Evolutionary conservation across 2,329 filamentous ascomycete species (phyloP).

Genomic region (Fusarium secorum): DNA sequence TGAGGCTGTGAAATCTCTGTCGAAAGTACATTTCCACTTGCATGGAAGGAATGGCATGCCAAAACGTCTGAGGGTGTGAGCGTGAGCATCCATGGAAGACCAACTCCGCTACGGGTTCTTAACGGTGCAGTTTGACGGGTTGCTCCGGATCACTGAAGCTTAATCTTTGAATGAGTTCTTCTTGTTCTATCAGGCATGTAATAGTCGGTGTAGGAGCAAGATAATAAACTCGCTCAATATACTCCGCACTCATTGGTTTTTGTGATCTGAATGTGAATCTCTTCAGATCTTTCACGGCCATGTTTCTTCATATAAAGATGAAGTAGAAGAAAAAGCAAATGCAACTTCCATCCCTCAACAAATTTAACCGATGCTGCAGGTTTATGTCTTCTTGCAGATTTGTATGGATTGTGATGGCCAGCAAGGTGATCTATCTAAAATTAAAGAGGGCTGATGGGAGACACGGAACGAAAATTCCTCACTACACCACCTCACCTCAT

Average conservation of each 20-base stretch:
- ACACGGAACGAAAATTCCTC: not conserved
- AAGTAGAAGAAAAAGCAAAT: not conserved
- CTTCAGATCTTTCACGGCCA: not conserved
- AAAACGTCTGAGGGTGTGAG: slow-evolving; percentile 19
- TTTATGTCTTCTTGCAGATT: not conserved
- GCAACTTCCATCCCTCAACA: not conserved
- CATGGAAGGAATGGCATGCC: slow-evolving; percentile 20
- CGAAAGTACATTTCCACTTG: slow-evolving; percentile 33
- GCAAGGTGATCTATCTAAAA: not conserved
- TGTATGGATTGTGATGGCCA: not conserved
- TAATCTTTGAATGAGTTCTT: not conserved
- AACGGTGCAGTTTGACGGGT: slow-evolving; percentile 21
- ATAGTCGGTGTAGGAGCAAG: not conserved
- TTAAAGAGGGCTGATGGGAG: not conserved
- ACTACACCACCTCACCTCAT: not conserved
- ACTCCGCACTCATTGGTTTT: not conserved
- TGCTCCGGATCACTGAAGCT: slow-evolving; percentile 10
- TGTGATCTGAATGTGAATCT: not conserved
- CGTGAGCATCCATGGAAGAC: slow-evolving; percentile 9
- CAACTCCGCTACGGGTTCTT: slow-evolving; percentile 16
- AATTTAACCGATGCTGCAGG: not conserved
- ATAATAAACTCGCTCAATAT: not conserved
- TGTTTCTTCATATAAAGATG: not conserved
- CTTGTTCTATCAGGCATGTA: not conserved
- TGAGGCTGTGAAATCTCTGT: slow-evolving; percentile 39